Percentiles rank a stretch among this genome's conserved stretches.
These are phyloP conservation scores for Senna tora DNA, from an alignment of 306 rosid species.

Conservation along the genomic window DNA sequence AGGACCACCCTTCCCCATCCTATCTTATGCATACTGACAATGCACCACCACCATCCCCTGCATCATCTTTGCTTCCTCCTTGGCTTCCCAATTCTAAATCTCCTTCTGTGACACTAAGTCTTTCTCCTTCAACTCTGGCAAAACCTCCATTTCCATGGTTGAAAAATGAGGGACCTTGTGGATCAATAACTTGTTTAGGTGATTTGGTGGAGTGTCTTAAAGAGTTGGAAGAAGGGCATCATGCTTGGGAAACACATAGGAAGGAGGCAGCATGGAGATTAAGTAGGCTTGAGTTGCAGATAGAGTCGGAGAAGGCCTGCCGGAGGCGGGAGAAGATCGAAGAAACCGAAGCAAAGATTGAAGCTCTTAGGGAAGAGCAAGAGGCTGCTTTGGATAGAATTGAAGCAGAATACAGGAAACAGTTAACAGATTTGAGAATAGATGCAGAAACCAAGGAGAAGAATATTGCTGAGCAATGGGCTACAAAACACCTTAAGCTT, in stretches of 20 bases:
- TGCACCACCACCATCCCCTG: conserved; percentile 51
- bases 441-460: conserved; percentile 94
- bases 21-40: conserved; percentile 78
- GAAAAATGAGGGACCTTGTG: conserved; percentile 75
- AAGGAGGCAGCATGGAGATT: conserved; percentile 88
- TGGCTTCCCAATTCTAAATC: conserved; percentile 88
- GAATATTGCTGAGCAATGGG: conserved; percentile 93
- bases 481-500: conserved; percentile 75
- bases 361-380: conserved; percentile 85
- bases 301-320: conserved; percentile 84
- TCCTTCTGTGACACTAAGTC: conserved; percentile 85
- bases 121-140: conserved; percentile 75
- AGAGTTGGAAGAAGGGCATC: conserved; percentile 89
- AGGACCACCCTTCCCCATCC: conserved; percentile 52
- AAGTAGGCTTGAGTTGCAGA: conserved; percentile 85
- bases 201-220: conserved; percentile 78
- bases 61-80: conserved; percentile 71
- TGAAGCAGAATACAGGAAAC: conserved; percentile 84
- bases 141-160: conserved; percentile 74
- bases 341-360: conserved; percentile 78
- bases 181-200: conserved; percentile 49
- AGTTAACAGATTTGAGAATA: conserved; percentile 72
- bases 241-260: conserved; percentile 78
- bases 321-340: conserved; percentile 83
- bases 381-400: conserved; percentile 72